These are phyloP conservation scores for Mycena vulgaris DNA, from an alignment of 768 basidiomycete species.

Conservation along the genomic window DNA sequence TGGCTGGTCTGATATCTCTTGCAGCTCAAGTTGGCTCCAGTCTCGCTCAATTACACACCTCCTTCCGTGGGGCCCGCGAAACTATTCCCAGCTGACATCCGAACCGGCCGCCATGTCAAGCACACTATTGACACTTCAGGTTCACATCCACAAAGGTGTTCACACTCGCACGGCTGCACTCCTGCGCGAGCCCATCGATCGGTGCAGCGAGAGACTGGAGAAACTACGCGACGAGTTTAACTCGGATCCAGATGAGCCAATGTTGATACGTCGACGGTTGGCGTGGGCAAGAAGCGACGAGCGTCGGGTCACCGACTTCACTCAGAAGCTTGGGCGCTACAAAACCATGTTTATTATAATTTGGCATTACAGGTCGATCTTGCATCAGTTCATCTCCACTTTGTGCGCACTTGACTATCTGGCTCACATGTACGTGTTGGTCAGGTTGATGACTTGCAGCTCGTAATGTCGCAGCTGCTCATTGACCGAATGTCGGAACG, in stretches of 20 bases:
- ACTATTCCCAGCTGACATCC: neutral
- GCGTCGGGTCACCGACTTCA: conserved; percentile 10
- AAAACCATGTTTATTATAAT: conserved; percentile 15
- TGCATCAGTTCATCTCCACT: conserved; percentile 4
- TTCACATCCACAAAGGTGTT: neutral
- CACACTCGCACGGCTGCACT: neutral
- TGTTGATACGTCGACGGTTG: neutral
- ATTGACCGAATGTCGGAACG: neutral
- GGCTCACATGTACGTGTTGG: neutral
- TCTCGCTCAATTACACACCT: neutral
- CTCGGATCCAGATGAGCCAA: neutral
- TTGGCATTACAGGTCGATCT: conserved; percentile 1
- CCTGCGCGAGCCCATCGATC: conserved; percentile 2
- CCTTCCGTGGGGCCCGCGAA: conserved; percentile 8
- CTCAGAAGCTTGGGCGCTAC: neutral
- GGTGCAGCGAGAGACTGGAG: neutral
- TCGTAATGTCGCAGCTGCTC: neutral
- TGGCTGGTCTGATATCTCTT: conserved; percentile 11
- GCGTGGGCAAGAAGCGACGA: conserved; percentile 3
- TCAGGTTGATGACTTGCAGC: neutral
- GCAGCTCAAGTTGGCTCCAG: conserved; percentile 4
- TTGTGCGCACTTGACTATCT: neutral
- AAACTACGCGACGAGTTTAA: neutral
- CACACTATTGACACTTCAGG: conserved; percentile 4
- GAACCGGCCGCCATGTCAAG: neutral